Percentiles rank a stretch among this genome's conserved stretches.
These are phyloP conservation scores for Roridomyces roridus DNA, from an alignment of 768 basidiomycete genomes.

Conservation along the genomic window DNA sequence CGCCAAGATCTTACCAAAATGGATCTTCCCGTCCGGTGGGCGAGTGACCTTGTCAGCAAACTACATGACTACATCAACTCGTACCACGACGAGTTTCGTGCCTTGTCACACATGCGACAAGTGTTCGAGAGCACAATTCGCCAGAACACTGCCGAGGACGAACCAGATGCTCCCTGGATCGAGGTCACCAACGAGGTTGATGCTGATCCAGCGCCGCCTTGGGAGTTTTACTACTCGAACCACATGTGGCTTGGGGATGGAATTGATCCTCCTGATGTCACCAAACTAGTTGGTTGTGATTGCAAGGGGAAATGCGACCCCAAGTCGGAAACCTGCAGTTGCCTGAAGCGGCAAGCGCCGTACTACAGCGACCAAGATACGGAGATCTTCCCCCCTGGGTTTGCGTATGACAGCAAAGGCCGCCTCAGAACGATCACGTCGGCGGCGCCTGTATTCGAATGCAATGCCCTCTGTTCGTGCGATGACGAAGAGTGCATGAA, in stretches of 20 bases:
- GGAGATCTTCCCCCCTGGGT: constrained; percentile 46
- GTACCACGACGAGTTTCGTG: constrained; percentile 46
- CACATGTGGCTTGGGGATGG: constrained; percentile 74
- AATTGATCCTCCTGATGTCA: constrained; percentile 69
- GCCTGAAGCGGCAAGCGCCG: constrained; percentile 61
- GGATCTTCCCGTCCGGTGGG: constrained; percentile 37
- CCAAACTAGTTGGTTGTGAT: constrained; percentile 67
- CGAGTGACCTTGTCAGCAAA: constrained; percentile 63
- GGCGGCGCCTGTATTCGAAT: constrained; percentile 81
- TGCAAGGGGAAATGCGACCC: constrained; percentile 82
- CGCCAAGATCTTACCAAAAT: constrained; percentile 41
- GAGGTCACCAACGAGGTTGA: constrained; percentile 73
- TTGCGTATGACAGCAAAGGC: constrained; percentile 72
- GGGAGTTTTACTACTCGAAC: constrained; percentile 91
- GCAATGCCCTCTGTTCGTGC: constrained; percentile 83
- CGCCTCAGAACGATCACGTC: constrained; percentile 44
- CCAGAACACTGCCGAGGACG: constrained; percentile 69
- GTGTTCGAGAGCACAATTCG: constrained; percentile 72
- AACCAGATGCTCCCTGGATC: constrained; percentile 74
- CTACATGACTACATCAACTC: constrained; percentile 73
- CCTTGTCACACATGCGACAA: constrained; percentile 48
- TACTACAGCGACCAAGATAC: constrained; percentile 32
- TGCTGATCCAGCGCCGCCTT: constrained; percentile 71
- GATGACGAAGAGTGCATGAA: constrained; percentile 78
- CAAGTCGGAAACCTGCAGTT: constrained; percentile 73